Evolutionary conservation across 2,329 filamentous ascomycete genomes (phyloP), one percentile per base, ranked within the genome.

Genomic region (Phaeosphaeria sp.): DNA sequence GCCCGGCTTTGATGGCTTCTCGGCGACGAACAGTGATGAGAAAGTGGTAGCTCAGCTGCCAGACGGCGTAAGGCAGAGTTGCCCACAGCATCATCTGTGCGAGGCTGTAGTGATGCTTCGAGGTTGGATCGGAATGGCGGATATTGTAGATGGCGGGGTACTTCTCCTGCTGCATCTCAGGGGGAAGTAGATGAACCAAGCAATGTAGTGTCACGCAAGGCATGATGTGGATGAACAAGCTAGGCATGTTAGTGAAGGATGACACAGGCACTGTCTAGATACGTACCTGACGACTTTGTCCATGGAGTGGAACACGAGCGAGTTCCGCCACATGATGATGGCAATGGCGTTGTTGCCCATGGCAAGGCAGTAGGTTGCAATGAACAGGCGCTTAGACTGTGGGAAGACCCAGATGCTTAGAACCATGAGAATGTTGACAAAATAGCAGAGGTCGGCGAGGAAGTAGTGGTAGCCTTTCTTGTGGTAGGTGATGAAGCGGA

Each of bases 171-270:
- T 96, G 90, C 43, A 85, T 76, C 21, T 87, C 86, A 1, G 85
- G 78, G 0, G 90, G 79, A 13, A 93, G 83, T 20, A 98, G 83
- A 75, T 99, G 95, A 17, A 97, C 91, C 15, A 99, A 84, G 73
- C 92, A 96, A 78, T 99, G 95, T 13, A 99, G 85, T 1, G 93
- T 92, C 6, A 91, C 94, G 65, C 93, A 97, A 0, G 95, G 95
- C 94, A 99, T 99, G 71, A 99, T 96, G 78, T 99, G 95, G 67
- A 99, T 97, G 80, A 99, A 99, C n/a, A 99, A 84, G 76, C 88
- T 90, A 54, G 6, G 13, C 3, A 10, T 0, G 46, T 71, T 50
- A 72, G 68, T 39, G 52, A 10, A 10, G 15, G 25, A 3, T n/a
- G 3, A 27, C 27, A 56, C 56, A 50, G 36, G 2, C 3, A 20